Conservation (phyloP, 2,329 filamentous ascomycete genomes). For the Balansia obtecta region DNA sequence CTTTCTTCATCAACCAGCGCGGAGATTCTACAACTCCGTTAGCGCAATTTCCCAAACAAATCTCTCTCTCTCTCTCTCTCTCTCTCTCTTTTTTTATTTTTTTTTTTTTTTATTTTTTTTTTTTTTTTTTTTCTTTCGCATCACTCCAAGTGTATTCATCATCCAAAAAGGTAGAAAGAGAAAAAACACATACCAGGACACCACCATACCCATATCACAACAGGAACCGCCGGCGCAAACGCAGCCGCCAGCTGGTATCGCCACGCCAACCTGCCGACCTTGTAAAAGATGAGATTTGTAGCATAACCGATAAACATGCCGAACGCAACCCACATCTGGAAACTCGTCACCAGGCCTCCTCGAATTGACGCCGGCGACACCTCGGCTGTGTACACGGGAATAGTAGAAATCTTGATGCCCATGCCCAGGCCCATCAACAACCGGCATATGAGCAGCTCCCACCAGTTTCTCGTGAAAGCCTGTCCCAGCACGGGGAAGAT, state of each 20-base stretch:
- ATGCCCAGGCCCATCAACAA: slow-evolving; percentile 46
- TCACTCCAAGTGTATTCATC: too few relatives aligned
- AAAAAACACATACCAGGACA: slow-evolving; percentile 37
- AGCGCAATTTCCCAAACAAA: too few relatives aligned
- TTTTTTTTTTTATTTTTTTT: too few relatives aligned
- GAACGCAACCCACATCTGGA: slow-evolving; percentile 34
- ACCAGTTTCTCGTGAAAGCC: slow-evolving; percentile 39
- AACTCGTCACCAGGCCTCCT: slow-evolving; percentile 36
- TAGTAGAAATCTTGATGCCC: slow-evolving; percentile 35
- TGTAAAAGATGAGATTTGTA: slow-evolving; percentile 50
- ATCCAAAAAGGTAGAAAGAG: background rate
- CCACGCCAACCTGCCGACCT: slow-evolving; percentile 45
- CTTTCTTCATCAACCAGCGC: slow-evolving; percentile 52
- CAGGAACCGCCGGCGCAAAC: slow-evolving; percentile 48
- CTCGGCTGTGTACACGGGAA: slow-evolving; percentile 41
- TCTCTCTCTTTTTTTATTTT: too few relatives aligned
- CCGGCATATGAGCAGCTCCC: slow-evolving; percentile 26
- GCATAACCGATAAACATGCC: slow-evolving; percentile 55
- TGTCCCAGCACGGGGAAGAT: slow-evolving; percentile 41
- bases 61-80: too few relatives aligned
- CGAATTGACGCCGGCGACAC: slow-evolving; percentile 35
- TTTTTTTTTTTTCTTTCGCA: too few relatives aligned
- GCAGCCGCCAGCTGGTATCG: slow-evolving; percentile 50
- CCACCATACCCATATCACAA: slow-evolving; percentile 42
- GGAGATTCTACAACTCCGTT: slow-evolving; percentile 35